Base-by-base conservation (phyloP, 2,329 filamentous ascomycete species). In the Ophioceras dolichostomum region DNA sequence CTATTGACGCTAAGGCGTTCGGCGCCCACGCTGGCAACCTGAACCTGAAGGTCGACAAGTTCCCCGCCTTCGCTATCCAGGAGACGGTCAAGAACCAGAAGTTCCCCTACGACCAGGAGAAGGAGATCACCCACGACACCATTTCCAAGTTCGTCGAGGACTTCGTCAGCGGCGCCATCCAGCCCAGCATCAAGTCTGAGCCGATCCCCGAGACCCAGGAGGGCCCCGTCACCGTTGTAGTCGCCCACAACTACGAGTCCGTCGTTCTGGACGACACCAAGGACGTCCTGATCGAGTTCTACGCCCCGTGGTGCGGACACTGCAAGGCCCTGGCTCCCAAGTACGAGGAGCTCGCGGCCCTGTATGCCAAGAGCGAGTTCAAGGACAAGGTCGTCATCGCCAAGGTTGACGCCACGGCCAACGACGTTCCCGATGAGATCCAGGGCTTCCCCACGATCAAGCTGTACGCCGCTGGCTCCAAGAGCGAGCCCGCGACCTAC, bases 391-490 rank as follows among this genome's bases (percentile, higher is more conserved):
- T 98, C 42, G 70, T 91, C 52, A 84, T 98, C 56, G 91, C 88
- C 64, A 98, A 98, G 81, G 81, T 98, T 49, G 91, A 98, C 56
- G 91, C 91, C 41, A 98, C 91, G 44, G 65, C 67, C 67, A 98
- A 98, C 69, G 91, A 98, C 53, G 85, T 96, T 41, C 91, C 91
- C 41, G 89, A 96, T 62, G 85, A 94, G 68, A 86, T 98, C 56
- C 76, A 85, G 62, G 91, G 91, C 46, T 98, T 98, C 82, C 91
- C 91, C 40, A 98, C 91, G 60, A 95, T 98, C 76, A 96, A 96
- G 76, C 76, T 98, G 49, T 98, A 78, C 82, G 76, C 85, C 46
- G 91, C 91, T 51, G 88, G 87, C 54, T 72, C 73, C 63, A 98
- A 98, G 79, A 71, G 73, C 55, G 68, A 77, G 49, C 84, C 91